Base-by-base conservation (phyloP, 805 yeast genomes). In the Grigorovia humatica region DNA sequence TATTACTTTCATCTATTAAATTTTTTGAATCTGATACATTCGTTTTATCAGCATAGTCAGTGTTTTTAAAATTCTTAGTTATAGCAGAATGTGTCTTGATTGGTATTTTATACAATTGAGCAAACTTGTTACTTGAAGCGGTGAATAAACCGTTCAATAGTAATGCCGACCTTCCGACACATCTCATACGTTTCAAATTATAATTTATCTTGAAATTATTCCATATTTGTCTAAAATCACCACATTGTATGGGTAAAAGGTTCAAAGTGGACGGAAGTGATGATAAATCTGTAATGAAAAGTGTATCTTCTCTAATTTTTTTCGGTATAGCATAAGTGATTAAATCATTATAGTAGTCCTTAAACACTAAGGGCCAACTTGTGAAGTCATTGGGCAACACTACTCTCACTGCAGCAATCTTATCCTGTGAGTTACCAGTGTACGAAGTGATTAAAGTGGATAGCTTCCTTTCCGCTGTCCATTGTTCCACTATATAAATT, bases 401-500 rank as follows among this genome's bases (percentile, higher is more conserved):
- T 17, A 86, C 76, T 52, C 82, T 75, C 40, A 77, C 79, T 1
- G 83, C 95, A 18, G 72, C 66, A 0, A 88, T 76, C 30, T 69
- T 68, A 57, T 88, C 86, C n/a, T 73, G 72, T 5, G 78, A 63
- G 61, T 88, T 86, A 2, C 99, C 99, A 0, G 98, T 91, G 66
- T 78, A 93, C 0, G 91, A 80, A 1, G 93, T 80, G 17, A 91
- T 82, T 5, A 85, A 74, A 1, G 84, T 75, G 27, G 86, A 81
- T 12, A 80, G 70, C 44, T 77, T 73, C 46, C 98, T 73, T 53
- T 82, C 82, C 38, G 84, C 75, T 2, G 86, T 83, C 99, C 99
- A 93, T 66, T 91, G 97, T 65, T 93, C 98, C 11, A 91, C 96
- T 42, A 93, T 74, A 65, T 93, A 93, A 15, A 86, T 78, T 67